A percentile compares a stretch with the other conserved stretches of the same genome.
Conservation (phyloP, 176 grass and related monocot genomes). For the Secale cereale region DNA sequence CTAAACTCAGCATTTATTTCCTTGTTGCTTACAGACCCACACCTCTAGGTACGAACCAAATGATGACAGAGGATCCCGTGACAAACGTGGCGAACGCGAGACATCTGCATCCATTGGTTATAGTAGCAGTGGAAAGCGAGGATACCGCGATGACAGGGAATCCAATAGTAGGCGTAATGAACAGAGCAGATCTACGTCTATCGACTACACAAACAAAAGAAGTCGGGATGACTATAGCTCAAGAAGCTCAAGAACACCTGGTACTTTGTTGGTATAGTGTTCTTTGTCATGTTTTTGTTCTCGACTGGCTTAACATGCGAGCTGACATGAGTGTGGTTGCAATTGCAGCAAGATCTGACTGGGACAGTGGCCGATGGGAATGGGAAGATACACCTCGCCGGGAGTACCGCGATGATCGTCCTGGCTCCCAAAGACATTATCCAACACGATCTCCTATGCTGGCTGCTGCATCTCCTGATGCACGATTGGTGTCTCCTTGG, state of each 20-base stretch:
- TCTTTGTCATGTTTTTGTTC: slow-evolving; percentile 16
- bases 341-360: slow-evolving; percentile 67
- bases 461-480: slow-evolving; percentile 86
- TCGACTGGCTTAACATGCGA: slow-evolving; percentile 15
- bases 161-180: slow-evolving; percentile 47
- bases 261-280: slow-evolving; percentile 41
- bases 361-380: slow-evolving; percentile 86
- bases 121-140: slow-evolving; percentile 45
- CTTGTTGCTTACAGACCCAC: slow-evolving; percentile 41
- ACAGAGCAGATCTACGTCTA: slow-evolving; percentile 37
- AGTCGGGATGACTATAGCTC: slow-evolving; percentile 58
- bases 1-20: slow-evolving; percentile 11
- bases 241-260: slow-evolving; percentile 62
- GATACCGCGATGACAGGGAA: slow-evolving; percentile 51
- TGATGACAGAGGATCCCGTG: slow-evolving; percentile 30
- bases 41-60: slow-evolving; percentile 39
- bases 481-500: slow-evolving; percentile 93
- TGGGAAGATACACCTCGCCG: slow-evolving; percentile 91
- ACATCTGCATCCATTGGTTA: slow-evolving; percentile 36
- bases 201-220: slow-evolving; percentile 61
- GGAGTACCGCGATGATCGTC: slow-evolving; percentile 50
- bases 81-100: slow-evolving; percentile 31
- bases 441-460: slow-evolving; percentile 80
- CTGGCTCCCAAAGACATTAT: slow-evolving; percentile 52
- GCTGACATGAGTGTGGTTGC: slow-evolving; percentile 8